Base-by-base conservation (phyloP, 768 basidiomycete genomes). In the Pisolithus sp. region DNA sequence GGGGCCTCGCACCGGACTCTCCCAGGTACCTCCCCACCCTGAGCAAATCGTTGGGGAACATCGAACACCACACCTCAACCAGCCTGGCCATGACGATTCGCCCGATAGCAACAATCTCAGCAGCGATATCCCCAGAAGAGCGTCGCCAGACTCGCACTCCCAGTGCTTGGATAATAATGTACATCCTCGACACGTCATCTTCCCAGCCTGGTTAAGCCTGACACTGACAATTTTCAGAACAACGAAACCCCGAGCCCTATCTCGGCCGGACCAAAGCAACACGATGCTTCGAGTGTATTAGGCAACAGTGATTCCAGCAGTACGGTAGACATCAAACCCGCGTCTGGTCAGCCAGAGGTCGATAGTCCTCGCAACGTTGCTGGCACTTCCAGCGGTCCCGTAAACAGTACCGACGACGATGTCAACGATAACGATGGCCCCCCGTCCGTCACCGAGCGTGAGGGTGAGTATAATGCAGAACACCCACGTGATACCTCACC, bases 1-100 rank as follows among this genome's bases (percentile, higher is more conserved):
- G 52, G 87, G 87, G 34, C 68, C 75, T 48, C 41, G 50, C 8
- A 55, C 65, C 6, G 48, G 58, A 3, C 46, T 59, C 6, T 63
- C 67, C 45, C 58, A 58, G 52, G 72, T 63, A 24, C 64, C 59
- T 26, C 65, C 69, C 34, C 69, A 71, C 57, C 71, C 64, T 45
- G 73, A 72, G 52, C 74, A 69, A 57, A 51, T 59, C 34, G 63
- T 57, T 13, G 57, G 59, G 18, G 64, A 66, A 4, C 56, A 54
- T 20, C 49, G 48, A 44, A 36, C 23, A 8, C 42, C 47, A 21
- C 53, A 30, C 26, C 57, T 54, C 53, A 31, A 46, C 15, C 59
- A 45, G 4, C 37, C 39, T 53, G 45, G 18, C 28, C 49, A 49
- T 48, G 59, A 61, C 46, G 23, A 50, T 15, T 31, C 53, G 7